phyloP scores from a whole-genome alignment of 306 rosid species.

The Lathyrus aphaca region DNA sequence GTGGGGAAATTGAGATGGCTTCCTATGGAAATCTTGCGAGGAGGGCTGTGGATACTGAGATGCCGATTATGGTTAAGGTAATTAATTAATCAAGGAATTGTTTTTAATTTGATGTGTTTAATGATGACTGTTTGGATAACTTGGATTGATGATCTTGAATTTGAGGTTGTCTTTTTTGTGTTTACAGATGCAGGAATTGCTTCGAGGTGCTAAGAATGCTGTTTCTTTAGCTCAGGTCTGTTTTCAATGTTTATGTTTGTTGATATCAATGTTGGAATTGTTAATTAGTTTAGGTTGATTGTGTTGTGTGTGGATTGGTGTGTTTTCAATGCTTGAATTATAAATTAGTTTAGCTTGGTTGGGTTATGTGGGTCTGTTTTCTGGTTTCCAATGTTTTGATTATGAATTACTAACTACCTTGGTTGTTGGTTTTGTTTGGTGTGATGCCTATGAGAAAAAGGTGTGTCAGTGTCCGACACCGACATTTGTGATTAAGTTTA shows the following conservation, averaged over 20 bases:
- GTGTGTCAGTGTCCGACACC: no score
- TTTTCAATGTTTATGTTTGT: conserved; percentile 31
- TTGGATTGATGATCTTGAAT: conserved; percentile 32
- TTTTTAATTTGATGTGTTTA: conserved; percentile 10
- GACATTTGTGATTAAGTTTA: no score
- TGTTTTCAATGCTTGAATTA: conserved; percentile 35
- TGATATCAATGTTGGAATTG: conserved; percentile 30
- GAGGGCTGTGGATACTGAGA: conserved; percentile 50
- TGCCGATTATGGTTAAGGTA: conserved; percentile 53
- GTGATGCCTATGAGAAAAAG: no score
- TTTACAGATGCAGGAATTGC: conserved; percentile 51
- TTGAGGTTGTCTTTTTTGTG: conserved; percentile 10
- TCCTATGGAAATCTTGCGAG: conserved; percentile 45
- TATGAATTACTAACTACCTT: conserved; percentile 16
- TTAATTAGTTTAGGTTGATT: conserved; percentile 31
- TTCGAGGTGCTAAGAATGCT: conserved; percentile 45
- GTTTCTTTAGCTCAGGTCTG: conserved; percentile 53
- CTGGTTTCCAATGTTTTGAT: conserved; percentile 36
- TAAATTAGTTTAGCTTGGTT: conserved; percentile 29
- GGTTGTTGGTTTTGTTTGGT: no score
- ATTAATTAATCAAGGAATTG: not conserved
- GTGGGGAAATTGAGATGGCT: conserved; percentile 36
- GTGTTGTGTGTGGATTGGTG: not conserved
- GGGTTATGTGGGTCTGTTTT: not conserved
- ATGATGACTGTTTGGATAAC: conserved; percentile 22